Evolutionary conservation across 164 flowering plant species (phyloP).

Genomic region (Annona squamosa): DNA sequence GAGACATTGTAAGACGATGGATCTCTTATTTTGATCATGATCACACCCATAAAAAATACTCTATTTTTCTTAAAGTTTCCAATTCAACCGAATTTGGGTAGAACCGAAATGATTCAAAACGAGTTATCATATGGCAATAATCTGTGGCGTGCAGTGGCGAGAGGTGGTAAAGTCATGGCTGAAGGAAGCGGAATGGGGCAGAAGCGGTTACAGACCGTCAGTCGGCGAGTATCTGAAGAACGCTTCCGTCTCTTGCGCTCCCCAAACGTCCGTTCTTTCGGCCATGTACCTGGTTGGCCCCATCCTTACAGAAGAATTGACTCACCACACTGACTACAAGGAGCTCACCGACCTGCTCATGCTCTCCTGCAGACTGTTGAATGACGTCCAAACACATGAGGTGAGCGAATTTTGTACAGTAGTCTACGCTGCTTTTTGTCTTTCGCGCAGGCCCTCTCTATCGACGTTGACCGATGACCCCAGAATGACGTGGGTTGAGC

Average conservation of each 20-base stretch:
- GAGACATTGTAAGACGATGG: constrained; percentile 4
- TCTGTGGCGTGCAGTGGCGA: constrained; percentile 4
- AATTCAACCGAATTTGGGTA: too few relatives aligned
- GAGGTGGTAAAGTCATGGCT: constrained; percentile 4
- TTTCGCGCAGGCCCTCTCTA: too few relatives aligned
- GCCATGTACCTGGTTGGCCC: constrained; percentile 5
- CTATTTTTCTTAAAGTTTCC: too few relatives aligned
- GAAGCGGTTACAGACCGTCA: neutral
- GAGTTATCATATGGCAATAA: neutral
- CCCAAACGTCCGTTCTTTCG: neutral
- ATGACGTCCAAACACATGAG: constrained; percentile 14
- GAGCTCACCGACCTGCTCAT: constrained; percentile 28
- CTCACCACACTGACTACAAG: constrained; percentile 7
- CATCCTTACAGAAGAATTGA: neutral
- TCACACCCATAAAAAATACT: too few relatives aligned
- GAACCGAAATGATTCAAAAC: too few relatives aligned
- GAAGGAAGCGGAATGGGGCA: constrained; percentile 6
- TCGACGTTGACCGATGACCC: too few relatives aligned
- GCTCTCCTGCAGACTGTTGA: constrained; percentile 30
- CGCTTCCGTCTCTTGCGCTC: neutral
- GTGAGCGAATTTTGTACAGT: neutral
- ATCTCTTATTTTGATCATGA: neutral
- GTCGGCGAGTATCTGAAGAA: neutral
- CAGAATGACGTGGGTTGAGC: neutral
- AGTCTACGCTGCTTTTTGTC: neutral